phyloP scores from a whole-genome alignment of 176 grass and related monocot genomes.

The Eleusine coracana region DNA sequence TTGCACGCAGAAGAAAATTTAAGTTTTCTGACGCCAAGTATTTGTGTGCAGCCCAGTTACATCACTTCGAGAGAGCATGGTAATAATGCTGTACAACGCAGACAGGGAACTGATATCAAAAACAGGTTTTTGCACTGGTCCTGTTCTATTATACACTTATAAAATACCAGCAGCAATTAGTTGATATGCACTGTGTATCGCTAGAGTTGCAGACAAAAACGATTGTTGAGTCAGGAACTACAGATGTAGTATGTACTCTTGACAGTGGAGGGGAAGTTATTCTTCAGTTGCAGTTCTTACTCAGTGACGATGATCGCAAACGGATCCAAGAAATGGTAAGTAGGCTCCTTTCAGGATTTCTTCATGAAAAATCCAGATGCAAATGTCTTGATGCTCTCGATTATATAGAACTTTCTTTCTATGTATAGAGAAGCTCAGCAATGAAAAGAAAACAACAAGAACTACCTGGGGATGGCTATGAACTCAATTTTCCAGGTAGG shows the following conservation, averaged over 20 bases:
- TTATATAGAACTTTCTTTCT: neutral
- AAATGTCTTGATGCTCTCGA: neutral
- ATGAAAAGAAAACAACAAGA: constrained; percentile 52
- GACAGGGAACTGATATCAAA: constrained; percentile 41
- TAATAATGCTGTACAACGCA: constrained; percentile 40
- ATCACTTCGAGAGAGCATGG: constrained; percentile 49
- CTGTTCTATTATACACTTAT: neutral
- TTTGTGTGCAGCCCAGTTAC: constrained; percentile 48
- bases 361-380: neutral
- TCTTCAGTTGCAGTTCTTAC: constrained; percentile 46
- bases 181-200: neutral
- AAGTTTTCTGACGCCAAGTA: constrained; percentile 16
- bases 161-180: neutral
- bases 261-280: constrained; percentile 34
- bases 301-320: constrained; percentile 54
- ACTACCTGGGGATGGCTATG: constrained; percentile 20
- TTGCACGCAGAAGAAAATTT: neutral
- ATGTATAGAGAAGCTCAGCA: constrained; percentile 43
- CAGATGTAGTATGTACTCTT: constrained; percentile 40
- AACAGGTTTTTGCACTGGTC: constrained; percentile 29
- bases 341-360: neutral
- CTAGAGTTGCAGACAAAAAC: constrained; percentile 39
- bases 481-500: constrained; percentile 40
- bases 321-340: constrained; percentile 53
- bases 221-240: constrained; percentile 49